Conservation (phyloP, 441 rosid species). For the Hura crepitans region DNA sequence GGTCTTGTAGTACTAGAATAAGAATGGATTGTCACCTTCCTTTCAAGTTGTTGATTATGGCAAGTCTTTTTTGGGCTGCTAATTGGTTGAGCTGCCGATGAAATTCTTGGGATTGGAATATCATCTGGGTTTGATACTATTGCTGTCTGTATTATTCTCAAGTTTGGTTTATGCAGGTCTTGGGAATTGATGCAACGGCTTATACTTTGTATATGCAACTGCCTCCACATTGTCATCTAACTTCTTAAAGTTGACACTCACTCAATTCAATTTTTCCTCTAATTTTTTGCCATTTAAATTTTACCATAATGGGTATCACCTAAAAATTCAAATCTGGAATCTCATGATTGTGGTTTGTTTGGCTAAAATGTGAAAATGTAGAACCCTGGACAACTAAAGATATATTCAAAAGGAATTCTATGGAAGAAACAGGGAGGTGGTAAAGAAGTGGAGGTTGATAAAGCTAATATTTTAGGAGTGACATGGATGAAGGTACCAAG, state of each 20-base stretch:
- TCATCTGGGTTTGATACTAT: too few relatives aligned
- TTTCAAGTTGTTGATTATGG: too few relatives aligned
- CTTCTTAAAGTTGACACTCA: neutral
- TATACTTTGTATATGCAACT: neutral
- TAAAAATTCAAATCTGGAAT: neutral
- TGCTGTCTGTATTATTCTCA: too few relatives aligned
- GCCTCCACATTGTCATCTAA: neutral
- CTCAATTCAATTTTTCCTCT: neutral
- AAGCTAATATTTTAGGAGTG: conserved; percentile 61
- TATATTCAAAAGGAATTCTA: conserved; percentile 62
- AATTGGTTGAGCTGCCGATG: too few relatives aligned
- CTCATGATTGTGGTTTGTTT: conserved; percentile 1
- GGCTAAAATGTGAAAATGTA: conserved; percentile 30
- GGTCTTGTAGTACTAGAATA: too few relatives aligned
- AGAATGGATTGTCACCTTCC: too few relatives aligned
- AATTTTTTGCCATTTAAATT: neutral
- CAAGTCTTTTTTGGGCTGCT: too few relatives aligned
- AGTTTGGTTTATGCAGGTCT: neutral
- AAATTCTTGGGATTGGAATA: too few relatives aligned
- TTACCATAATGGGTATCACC: neutral
- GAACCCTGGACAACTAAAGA: conserved; percentile 85
- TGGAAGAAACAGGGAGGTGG: conserved; percentile 99
- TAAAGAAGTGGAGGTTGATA: conserved; percentile 88
- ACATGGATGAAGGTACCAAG: conserved; percentile 91
- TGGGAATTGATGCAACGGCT: neutral